A percentile compares a stretch with the other conserved stretches of the same genome.
phyloP scores from a whole-genome alignment of 768 basidiomycete species.

The Lyophyllum decastes region DNA sequence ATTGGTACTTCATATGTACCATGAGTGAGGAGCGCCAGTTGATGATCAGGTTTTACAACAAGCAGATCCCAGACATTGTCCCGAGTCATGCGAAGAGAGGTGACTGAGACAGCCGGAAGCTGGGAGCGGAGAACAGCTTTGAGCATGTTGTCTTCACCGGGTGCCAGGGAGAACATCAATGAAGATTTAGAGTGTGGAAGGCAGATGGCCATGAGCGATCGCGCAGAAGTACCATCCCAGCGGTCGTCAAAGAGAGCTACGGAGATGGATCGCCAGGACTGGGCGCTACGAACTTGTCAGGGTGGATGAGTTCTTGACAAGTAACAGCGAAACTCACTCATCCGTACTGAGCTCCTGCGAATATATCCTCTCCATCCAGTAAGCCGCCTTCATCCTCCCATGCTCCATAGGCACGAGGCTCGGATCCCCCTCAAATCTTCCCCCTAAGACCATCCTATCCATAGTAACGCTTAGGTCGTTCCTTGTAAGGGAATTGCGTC shows the following conservation, averaged over 20 bases:
- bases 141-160: slow-evolving; percentile 42
- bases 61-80: slow-evolving; percentile 68
- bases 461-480: slow-evolving; percentile 61
- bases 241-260: slow-evolving; percentile 67
- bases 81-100: slow-evolving; percentile 65
- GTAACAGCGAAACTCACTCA: slow-evolving; percentile 46
- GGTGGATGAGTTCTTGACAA: slow-evolving; percentile 1
- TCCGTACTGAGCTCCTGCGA: slow-evolving; percentile 44
- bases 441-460: slow-evolving; percentile 70
- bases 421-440: slow-evolving; percentile 44
- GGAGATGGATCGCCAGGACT: slow-evolving; percentile 48
- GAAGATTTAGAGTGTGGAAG: slow-evolving; percentile 47
- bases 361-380: slow-evolving; percentile 69
- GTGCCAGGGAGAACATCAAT: slow-evolving; percentile 49
- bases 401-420: slow-evolving; percentile 48
- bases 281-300: slow-evolving; percentile 30
- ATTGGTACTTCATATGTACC: slow-evolving; percentile 48
- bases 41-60: slow-evolving; percentile 56
- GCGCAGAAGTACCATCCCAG: slow-evolving; percentile 53
- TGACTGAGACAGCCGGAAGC: slow-evolving; percentile 49
- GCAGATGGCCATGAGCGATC: slow-evolving; percentile 58
- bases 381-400: slow-evolving; percentile 68
- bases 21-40: slow-evolving; percentile 62
- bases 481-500: slow-evolving; percentile 48
- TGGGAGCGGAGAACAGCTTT: slow-evolving; percentile 38